Evolutionary conservation across 345 rosid species (phyloP).

Genomic region (Abelmoschus esculentus): DNA sequence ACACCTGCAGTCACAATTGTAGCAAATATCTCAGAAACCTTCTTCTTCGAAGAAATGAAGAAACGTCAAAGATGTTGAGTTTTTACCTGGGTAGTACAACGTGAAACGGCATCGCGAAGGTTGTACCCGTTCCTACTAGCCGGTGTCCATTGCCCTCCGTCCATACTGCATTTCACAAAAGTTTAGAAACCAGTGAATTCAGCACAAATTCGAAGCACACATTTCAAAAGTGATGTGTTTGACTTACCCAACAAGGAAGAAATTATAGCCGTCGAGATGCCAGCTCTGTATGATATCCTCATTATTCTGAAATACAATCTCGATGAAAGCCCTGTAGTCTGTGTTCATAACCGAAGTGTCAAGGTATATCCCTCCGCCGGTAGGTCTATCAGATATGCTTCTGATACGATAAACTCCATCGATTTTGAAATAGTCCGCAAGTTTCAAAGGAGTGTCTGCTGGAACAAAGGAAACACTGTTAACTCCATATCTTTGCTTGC

Average conservation of each 20-base stretch:
- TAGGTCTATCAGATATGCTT: constrained; percentile 60
- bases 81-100: constrained; percentile 70
- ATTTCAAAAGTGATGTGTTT: background rate
- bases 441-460: constrained; percentile 83
- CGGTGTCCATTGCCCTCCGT: constrained; percentile 82
- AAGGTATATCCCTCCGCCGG: constrained; percentile 66
- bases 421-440: constrained; percentile 84
- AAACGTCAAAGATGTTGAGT: background rate
- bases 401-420: constrained; percentile 67
- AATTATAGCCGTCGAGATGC: constrained; percentile 81
- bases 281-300: constrained; percentile 80
- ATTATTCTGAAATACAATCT: constrained; percentile 65
- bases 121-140: constrained; percentile 65
- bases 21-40: background rate
- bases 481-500: constrained; percentile 83
- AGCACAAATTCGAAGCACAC: background rate
- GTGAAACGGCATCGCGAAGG: constrained; percentile 71
- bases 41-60: background rate
- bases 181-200: background rate
- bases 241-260: constrained; percentile 90
- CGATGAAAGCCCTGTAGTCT: constrained; percentile 64
- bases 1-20: constrained; percentile 44
- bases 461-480: constrained; percentile 72
- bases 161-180: constrained; percentile 55
- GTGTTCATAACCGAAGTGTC: constrained; percentile 80